Conservation (phyloP, 208 protist genomes). For the Trypanosoma congolense region DNA sequence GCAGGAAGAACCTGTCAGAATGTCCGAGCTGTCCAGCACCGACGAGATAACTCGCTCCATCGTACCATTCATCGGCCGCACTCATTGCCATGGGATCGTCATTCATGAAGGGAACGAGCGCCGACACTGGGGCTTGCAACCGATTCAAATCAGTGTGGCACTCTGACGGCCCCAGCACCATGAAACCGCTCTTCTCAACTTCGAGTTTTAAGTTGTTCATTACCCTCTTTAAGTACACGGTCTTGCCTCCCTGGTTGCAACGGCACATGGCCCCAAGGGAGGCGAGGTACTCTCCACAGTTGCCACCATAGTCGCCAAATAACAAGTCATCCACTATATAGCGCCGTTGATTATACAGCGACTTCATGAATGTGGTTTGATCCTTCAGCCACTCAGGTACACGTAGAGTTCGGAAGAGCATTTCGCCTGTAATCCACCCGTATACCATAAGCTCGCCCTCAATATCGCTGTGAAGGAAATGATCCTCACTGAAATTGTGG, state of each 20-base stretch:
- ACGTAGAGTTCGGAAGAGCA: slow-evolving; percentile 20
- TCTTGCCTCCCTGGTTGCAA: slow-evolving; percentile 18
- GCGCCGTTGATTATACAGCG: slow-evolving; percentile 21
- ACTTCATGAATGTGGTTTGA: slow-evolving; percentile 9
- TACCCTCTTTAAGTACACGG: slow-evolving; percentile 12
- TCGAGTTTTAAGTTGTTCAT: background rate
- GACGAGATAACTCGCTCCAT: background rate
- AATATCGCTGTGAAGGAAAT: slow-evolving; percentile 14
- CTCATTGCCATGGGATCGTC: background rate
- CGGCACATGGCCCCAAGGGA: slow-evolving; percentile 5
- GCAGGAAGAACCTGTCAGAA: background rate
- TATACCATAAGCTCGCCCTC: slow-evolving; percentile 28
- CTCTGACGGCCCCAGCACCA: background rate
- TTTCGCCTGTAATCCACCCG: slow-evolving; percentile 36
- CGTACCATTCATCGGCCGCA: background rate
- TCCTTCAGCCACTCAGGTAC: slow-evolving; percentile 8
- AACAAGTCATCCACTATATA: slow-evolving; percentile 22
- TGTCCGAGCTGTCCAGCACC: background rate
- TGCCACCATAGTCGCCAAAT: slow-evolving; percentile 23
- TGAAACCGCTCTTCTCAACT: background rate
- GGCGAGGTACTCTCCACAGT: background rate
- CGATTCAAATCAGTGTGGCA: background rate
- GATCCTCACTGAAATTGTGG: background rate
- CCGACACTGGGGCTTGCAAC: background rate
- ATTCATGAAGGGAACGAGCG: background rate